Evolutionary conservation across 192 early-diverging fungal genomes (phyloP).

Genomic region (Coemansia sp.): DNA sequence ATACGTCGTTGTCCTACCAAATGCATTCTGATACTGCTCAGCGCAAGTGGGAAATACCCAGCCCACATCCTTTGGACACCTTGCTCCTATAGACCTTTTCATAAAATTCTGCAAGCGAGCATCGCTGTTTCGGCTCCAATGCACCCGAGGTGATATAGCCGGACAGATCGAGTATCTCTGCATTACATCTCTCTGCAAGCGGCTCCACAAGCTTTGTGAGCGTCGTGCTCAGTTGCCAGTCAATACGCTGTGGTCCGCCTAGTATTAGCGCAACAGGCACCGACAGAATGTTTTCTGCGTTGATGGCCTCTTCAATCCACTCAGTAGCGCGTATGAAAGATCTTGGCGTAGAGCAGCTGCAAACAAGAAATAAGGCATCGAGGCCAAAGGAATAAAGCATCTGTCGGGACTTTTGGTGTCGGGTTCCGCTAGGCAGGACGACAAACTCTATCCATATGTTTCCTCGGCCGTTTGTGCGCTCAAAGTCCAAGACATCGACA

Average conservation of each 20-base stretch:
- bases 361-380: constrained; percentile 46
- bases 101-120: constrained; percentile 11
- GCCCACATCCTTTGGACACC: neutral
- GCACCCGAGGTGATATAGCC: constrained; percentile 13
- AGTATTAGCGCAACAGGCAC: constrained; percentile 41
- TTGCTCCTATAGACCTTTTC: neutral
- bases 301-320: constrained; percentile 46
- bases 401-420: constrained; percentile 40
- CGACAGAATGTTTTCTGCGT: neutral
- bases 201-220: constrained; percentile 26
- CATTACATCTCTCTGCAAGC: constrained; percentile 20
- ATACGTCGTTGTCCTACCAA: too few relatives aligned
- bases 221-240: constrained; percentile 24
- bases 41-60: neutral
- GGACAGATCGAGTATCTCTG: constrained; percentile 37
- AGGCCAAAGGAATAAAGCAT: constrained; percentile 45
- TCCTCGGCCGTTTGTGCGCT: constrained; percentile 11
- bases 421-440: constrained; percentile 43
- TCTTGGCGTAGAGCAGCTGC: constrained; percentile 30
- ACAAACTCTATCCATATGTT: constrained; percentile 47
- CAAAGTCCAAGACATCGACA: constrained; percentile 35
- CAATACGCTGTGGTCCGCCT: constrained; percentile 25
- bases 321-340: constrained; percentile 38
- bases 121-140: neutral
- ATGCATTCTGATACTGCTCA: neutral